These are phyloP conservation scores for Corrigiola litoralis DNA, from an alignment of 179 eudicot genomes.

Conservation along the genomic window DNA sequence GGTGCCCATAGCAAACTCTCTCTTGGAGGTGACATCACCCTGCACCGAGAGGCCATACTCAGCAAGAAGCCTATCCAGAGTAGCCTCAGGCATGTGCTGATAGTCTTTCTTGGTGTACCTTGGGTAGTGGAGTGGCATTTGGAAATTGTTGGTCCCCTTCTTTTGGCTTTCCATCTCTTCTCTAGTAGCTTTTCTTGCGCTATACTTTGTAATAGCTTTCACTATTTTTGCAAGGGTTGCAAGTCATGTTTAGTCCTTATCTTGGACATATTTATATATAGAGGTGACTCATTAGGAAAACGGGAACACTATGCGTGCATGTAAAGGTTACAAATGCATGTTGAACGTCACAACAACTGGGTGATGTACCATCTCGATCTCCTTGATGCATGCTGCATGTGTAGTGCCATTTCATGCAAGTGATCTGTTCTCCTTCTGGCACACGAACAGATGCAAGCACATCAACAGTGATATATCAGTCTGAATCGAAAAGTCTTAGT, in stretches of 20 bases:
- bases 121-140: constrained; percentile 83
- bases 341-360: constrained; percentile 16
- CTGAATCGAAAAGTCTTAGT: too few relatives aligned
- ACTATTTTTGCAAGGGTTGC: neutral
- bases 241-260: neutral
- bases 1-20: constrained; percentile 73
- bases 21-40: constrained; percentile 55
- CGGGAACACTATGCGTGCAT: neutral
- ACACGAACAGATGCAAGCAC: constrained; percentile 6
- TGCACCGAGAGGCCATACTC: constrained; percentile 56
- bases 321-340: constrained; percentile 24
- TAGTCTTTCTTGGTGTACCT: constrained; percentile 64
- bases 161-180: constrained; percentile 20
- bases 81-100: constrained; percentile 49
- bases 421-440: constrained; percentile 1
- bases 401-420: constrained; percentile 16
- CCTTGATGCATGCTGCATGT: constrained; percentile 8
- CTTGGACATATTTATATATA: neutral
- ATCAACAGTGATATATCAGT: neutral
- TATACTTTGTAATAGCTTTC: neutral
- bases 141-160: constrained; percentile 27
- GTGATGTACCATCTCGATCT: constrained; percentile 19
- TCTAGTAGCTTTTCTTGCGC: neutral
- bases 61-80: constrained; percentile 49
- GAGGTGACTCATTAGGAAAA: neutral